phyloP scores from a whole-genome alignment of 176 grass and related monocot species.

The Oryza glumipatula region DNA sequence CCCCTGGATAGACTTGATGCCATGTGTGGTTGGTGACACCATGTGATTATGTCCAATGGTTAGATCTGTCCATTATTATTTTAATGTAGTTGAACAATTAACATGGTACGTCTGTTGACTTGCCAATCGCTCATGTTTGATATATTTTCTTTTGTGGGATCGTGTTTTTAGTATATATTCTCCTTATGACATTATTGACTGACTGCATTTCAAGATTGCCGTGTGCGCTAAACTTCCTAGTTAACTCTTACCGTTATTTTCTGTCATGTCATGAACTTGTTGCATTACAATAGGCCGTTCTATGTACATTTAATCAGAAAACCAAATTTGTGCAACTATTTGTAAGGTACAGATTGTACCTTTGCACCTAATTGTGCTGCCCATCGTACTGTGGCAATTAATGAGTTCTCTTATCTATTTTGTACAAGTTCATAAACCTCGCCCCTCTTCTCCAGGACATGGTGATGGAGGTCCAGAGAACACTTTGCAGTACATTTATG shows the following conservation, averaged over 20 bases:
- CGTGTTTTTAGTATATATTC: background rate
- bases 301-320: background rate
- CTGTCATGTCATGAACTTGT: background rate
- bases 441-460: conserved; percentile 55
- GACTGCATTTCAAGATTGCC: background rate
- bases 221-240: background rate
- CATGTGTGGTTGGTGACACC: conserved; percentile 43
- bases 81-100: background rate
- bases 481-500: conserved; percentile 60
- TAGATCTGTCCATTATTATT: conserved; percentile 25
- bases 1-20: conserved; percentile 1
- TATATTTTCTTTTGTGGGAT: background rate
- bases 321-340: background rate
- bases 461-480: conserved; percentile 70
- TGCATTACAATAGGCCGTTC: background rate
- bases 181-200: background rate
- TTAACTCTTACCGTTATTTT: background rate
- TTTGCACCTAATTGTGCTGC: background rate
- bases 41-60: conserved; percentile 38
- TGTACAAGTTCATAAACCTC: conserved; percentile 2
- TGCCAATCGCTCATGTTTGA: background rate
- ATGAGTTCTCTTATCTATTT: conserved; percentile 18
- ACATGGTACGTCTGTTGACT: background rate
- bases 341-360: background rate
- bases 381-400: conserved; percentile 22